Evolutionary conservation across 495 filamentous ascomycete genomes (phyloP).

Genomic region (Aspergillus wentii): DNA sequence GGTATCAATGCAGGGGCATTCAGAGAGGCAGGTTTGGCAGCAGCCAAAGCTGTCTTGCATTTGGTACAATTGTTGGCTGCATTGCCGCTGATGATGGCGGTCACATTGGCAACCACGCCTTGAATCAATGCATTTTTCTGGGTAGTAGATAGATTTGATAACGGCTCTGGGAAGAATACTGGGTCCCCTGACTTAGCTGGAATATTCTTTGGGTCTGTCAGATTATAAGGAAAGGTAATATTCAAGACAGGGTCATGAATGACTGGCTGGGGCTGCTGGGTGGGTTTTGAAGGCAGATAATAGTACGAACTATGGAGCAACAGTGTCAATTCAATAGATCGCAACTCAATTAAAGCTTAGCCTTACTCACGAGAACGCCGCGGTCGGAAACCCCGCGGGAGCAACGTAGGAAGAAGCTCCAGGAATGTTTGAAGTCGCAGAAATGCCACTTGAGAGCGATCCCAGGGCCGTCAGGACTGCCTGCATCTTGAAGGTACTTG

Average conservation of each 20-base stretch:
- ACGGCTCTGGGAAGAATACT: constrained; percentile 40
- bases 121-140: constrained; percentile 38
- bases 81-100: constrained; percentile 36
- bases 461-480: constrained; percentile 5
- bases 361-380: constrained; percentile 38
- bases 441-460: not conserved
- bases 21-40: constrained; percentile 45
- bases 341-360: not conserved
- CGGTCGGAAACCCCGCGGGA: constrained; percentile 48
- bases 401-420: constrained; percentile 46
- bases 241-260: constrained; percentile 53
- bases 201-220: constrained; percentile 51
- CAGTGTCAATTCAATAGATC: constrained; percentile 1
- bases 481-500: constrained; percentile 14
- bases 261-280: constrained; percentile 53
- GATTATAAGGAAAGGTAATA: constrained; percentile 50
- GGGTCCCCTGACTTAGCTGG: constrained; percentile 45
- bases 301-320: constrained; percentile 45
- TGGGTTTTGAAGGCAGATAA: constrained; percentile 45
- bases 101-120: constrained; percentile 34
- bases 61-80: constrained; percentile 42
- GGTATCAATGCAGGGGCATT: constrained; percentile 44
- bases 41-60: constrained; percentile 46
- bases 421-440: constrained; percentile 11
- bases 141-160: constrained; percentile 32